phyloP scores from a whole-genome alignment of 495 filamentous ascomycete genomes.

The Neurospora sublineolata region DNA sequence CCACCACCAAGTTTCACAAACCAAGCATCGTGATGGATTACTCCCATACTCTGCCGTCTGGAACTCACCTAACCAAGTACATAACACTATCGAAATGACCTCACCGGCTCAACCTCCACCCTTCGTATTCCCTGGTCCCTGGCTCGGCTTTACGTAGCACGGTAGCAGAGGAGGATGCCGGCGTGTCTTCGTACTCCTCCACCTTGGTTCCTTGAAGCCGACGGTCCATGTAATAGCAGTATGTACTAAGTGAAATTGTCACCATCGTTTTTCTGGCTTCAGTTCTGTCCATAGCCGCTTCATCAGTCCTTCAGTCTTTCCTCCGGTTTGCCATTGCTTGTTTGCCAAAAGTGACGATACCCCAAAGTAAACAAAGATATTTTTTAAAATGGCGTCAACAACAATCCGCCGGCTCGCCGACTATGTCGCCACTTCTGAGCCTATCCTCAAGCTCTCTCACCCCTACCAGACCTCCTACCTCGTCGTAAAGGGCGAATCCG shows the following conservation, averaged over 20 bases:
- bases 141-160: background rate
- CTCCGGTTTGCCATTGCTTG: background rate
- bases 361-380: background rate
- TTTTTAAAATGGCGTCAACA: slow-evolving; percentile 15
- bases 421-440: slow-evolving; percentile 22
- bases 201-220: background rate
- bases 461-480: slow-evolving; percentile 34
- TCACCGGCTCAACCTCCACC: background rate
- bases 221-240: background rate
- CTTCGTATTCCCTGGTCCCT: background rate
- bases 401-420: slow-evolving; percentile 9
- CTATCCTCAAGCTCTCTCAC: slow-evolving; percentile 34
- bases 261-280: background rate
- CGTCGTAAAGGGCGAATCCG: slow-evolving; percentile 16
- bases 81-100: background rate
- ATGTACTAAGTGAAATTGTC: background rate
- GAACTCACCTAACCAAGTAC: background rate
- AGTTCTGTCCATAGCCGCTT: background rate
- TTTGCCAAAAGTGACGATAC: background rate
- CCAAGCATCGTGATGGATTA: background rate
- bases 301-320: background rate
- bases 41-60: background rate
- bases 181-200: background rate
- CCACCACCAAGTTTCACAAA: background rate
- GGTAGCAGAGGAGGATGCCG: background rate